Percentiles rank a stretch among this genome's conserved stretches.
Evolutionary conservation across 768 basidiomycete species (phyloP).

Genomic region (Leccinum rimulosum): DNA sequence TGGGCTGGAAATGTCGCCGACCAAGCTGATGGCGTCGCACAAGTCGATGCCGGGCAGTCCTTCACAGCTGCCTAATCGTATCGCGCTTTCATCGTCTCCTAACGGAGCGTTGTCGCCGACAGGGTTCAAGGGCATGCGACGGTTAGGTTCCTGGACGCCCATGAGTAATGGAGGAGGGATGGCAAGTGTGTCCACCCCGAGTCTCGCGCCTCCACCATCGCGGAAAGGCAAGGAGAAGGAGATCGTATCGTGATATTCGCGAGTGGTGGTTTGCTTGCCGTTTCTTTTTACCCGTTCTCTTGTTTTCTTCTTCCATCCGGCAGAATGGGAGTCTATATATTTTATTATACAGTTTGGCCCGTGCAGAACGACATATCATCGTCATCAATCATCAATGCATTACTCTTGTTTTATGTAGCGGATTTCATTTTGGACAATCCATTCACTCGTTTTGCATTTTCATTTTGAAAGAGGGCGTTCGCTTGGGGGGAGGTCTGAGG

Average conservation of each 20-base stretch:
- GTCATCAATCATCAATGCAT: constrained; percentile 10
- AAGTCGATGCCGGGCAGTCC: constrained; percentile 41
- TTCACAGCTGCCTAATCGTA: constrained; percentile 21
- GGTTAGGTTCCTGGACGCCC: constrained; percentile 39
- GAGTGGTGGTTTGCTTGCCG: background rate
- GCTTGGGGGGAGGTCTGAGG: background rate
- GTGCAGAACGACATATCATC: background rate
- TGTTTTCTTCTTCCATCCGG: background rate
- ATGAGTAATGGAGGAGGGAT: constrained; percentile 25
- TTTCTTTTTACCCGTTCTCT: background rate
- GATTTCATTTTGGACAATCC: constrained; percentile 14
- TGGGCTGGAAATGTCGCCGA: constrained; percentile 9
- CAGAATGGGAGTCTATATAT: constrained; percentile 1
- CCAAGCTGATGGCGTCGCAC: constrained; percentile 27
- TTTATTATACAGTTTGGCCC: background rate
- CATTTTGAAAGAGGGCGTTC: background rate
- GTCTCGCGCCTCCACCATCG: constrained; percentile 35
- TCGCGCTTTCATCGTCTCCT: constrained; percentile 1
- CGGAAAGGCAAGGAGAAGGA: constrained; percentile 50
- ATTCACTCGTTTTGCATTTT: constrained; percentile 16
- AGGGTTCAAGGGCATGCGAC: constrained; percentile 31
- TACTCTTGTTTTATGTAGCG: constrained; percentile 13
- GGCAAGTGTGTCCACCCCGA: constrained; percentile 41
- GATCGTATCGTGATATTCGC: constrained; percentile 12
- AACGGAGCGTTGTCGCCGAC: constrained; percentile 20